These are phyloP conservation scores for Apiospora saccharicola DNA, from an alignment of 2,329 filamentous ascomycete species.

Conservation along the genomic window DNA sequence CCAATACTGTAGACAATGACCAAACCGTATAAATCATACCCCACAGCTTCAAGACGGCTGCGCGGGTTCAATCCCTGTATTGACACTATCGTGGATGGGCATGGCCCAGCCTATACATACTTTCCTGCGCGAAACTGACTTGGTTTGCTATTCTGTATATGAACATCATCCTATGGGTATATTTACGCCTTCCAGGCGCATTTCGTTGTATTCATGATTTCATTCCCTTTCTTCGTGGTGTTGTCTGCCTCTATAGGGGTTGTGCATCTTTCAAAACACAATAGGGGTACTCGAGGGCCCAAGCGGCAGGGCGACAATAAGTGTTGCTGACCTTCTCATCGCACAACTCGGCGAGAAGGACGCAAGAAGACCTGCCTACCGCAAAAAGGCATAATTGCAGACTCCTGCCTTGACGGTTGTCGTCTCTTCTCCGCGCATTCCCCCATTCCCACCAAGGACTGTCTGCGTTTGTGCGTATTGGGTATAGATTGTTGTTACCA, in stretches of 20 bases:
- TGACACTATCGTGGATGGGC: neutral
- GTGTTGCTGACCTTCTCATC: neutral
- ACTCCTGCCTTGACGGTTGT: neutral
- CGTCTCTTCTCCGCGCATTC: neutral
- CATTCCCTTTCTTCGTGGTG: neutral
- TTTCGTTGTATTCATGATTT: conserved; percentile 16
- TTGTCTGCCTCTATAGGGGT: neutral
- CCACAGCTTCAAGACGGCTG: neutral
- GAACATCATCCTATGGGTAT: conserved; percentile 8
- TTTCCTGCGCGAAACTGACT: neutral
- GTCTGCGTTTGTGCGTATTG: neutral
- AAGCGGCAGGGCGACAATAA: neutral
- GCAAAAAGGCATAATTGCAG: neutral
- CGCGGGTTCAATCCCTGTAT: neutral
- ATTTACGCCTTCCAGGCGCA: conserved; percentile 2
- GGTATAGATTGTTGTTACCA: neutral
- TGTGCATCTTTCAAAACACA: neutral
- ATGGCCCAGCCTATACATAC: neutral
- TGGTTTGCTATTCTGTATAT: neutral
- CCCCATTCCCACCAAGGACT: neutral
- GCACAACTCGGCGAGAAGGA: neutral
- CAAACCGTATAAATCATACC: neutral
- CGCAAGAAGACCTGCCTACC: neutral
- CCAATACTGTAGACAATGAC: conserved; percentile 21
- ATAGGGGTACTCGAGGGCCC: neutral